Percentiles rank a stretch among this genome's conserved stretches.
phyloP scores from a whole-genome alignment of 2,329 filamentous ascomycete genomes.

The Fusarium pseudograminearum region DNA sequence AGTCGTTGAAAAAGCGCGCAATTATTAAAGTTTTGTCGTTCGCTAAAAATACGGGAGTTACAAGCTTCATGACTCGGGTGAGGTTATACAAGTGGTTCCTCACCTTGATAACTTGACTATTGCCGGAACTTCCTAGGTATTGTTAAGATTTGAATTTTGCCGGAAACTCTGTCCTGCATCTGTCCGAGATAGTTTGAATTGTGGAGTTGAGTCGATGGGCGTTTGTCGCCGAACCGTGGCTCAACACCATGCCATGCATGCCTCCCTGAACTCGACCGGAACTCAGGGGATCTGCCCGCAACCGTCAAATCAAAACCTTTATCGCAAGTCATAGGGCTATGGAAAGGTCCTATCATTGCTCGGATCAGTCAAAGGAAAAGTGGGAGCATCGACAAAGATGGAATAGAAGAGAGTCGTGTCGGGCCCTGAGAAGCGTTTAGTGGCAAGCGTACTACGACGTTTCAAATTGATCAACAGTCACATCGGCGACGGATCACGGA shows the following conservation, averaged over 20 bases:
- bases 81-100: not conserved
- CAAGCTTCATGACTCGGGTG: conserved; percentile 4
- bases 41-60: not conserved
- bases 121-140: not conserved
- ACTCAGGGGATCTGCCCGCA: conserved; percentile 4
- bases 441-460: conserved; percentile 18
- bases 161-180: conserved; percentile 16
- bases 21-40: not conserved
- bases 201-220: conserved; percentile 13
- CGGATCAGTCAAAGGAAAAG: not conserved
- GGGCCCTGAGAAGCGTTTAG: conserved; percentile 8
- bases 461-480: conserved; percentile 27
- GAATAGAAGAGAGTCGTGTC: conserved; percentile 8
- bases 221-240: conserved; percentile 1
- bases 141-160: conserved; percentile 4
- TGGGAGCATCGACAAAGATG: conserved; percentile 4
- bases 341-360: conserved; percentile 1
- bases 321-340: conserved; percentile 10
- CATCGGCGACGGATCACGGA: conserved; percentile 28
- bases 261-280: conserved; percentile 2
- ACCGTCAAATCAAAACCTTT: conserved; percentile 1
- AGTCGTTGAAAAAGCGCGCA: not conserved
- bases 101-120: not conserved
- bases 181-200: conserved; percentile 4
- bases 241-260: not conserved